These are phyloP conservation scores for Talaromyces adpressus DNA, from an alignment of 495 filamentous ascomycete genomes.

Conservation along the genomic window DNA sequence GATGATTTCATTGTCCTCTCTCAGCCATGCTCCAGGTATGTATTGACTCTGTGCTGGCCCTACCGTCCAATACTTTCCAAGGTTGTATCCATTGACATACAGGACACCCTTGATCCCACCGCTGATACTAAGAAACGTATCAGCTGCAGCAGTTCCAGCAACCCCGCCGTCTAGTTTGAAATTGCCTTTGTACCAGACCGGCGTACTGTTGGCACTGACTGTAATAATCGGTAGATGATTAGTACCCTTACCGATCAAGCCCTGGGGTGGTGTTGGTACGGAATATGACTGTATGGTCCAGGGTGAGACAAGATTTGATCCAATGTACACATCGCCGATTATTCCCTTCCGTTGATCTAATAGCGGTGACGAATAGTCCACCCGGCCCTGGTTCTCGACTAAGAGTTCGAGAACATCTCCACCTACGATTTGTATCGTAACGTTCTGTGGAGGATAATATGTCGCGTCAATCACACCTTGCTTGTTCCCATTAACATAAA, in stretches of 20 bases:
- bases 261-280: constrained; percentile 8
- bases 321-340: constrained; percentile 35
- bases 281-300: constrained; percentile 16
- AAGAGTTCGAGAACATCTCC: constrained; percentile 34
- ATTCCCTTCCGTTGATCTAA: constrained; percentile 40
- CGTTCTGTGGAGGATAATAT: constrained; percentile 25
- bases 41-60: constrained; percentile 43
- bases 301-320: constrained; percentile 23
- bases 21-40: constrained; percentile 27
- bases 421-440: constrained; percentile 22
- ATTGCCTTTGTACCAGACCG: constrained; percentile 32
- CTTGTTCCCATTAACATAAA: constrained; percentile 33
- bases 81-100: constrained; percentile 40
- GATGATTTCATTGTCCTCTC: constrained; percentile 27
- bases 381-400: constrained; percentile 40
- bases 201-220: constrained; percentile 3
- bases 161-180: constrained; percentile 17
- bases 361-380: constrained; percentile 35
- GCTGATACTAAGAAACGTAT: constrained; percentile 36
- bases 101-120: constrained; percentile 37
- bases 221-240: neutral
- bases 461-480: constrained; percentile 37
- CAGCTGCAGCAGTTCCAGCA: constrained; percentile 13
- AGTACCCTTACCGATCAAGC: neutral
- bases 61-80: constrained; percentile 40